A percentile compares a stretch with the other conserved stretches of the same genome.
phyloP scores from a whole-genome alignment of 2,329 filamentous ascomycete genomes.

The Malbranchea zuffiana region DNA sequence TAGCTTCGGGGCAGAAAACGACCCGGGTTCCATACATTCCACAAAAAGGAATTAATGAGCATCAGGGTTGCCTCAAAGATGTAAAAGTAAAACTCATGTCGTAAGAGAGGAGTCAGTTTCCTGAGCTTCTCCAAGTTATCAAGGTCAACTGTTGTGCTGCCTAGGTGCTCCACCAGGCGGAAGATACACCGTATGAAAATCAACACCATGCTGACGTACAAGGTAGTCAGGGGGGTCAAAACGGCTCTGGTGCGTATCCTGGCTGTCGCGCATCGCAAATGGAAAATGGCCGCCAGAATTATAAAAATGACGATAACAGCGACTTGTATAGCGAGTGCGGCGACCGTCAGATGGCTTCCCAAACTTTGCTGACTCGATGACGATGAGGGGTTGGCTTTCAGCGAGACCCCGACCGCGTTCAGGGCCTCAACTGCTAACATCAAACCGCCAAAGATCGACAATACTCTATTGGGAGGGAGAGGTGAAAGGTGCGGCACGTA shows the following conservation, averaged over 20 bases:
- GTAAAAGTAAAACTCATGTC: constrained; percentile 49
- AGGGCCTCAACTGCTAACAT: constrained; percentile 41
- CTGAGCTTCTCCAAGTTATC: constrained; percentile 13
- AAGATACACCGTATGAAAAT: constrained; percentile 45
- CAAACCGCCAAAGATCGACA: constrained; percentile 39
- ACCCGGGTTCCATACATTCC: constrained; percentile 43
- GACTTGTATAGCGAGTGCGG: constrained; percentile 30
- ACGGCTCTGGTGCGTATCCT: constrained; percentile 21
- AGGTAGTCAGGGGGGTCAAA: constrained; percentile 33
- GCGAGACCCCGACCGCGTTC: constrained; percentile 40
- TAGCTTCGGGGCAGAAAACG: constrained; percentile 39
- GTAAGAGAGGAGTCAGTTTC: constrained; percentile 35
- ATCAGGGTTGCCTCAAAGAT: constrained; percentile 46
- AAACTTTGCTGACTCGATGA: constrained; percentile 27
- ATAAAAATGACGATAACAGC: constrained; percentile 16
- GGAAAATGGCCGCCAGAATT: constrained; percentile 14
- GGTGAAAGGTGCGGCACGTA: constrained; percentile 52
- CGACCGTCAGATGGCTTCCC: constrained; percentile 41
- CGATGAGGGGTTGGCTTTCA: constrained; percentile 33
- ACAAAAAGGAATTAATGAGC: constrained; percentile 40
- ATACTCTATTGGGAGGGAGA: constrained; percentile 19
- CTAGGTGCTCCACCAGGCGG: constrained; percentile 47
- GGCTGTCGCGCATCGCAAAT: constrained; percentile 12
- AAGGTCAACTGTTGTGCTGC: constrained; percentile 9
- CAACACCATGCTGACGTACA: constrained; percentile 42